Conservation (phyloP, 306 rosid genomes). For the Vicia sativa region DNA sequence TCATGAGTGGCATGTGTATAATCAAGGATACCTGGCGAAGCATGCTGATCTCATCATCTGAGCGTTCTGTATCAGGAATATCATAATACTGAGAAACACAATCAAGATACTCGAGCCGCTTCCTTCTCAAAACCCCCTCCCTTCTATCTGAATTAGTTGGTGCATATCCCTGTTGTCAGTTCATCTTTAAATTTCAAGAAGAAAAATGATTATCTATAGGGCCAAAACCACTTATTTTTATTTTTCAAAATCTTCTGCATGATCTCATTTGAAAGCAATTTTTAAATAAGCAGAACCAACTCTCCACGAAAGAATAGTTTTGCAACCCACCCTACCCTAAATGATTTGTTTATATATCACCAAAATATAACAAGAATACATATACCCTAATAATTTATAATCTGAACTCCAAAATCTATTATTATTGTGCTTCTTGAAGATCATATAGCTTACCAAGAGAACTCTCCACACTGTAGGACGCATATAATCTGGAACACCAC, state of each 20-base stretch:
- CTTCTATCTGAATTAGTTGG: slow-evolving; percentile 98
- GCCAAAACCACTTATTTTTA: slow-evolving; percentile 13
- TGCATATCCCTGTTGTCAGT: slow-evolving; percentile 99
- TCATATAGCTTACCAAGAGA: slow-evolving; percentile 74
- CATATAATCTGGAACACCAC: slow-evolving; percentile 90
- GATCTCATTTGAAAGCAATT: slow-evolving; percentile 15
- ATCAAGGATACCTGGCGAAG: slow-evolving; percentile 80
- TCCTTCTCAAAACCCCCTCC: slow-evolving; percentile 93
- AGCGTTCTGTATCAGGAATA: slow-evolving; percentile 83
- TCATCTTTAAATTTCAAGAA: slow-evolving; percentile 68
- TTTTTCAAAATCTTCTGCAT: slow-evolving; percentile 6
- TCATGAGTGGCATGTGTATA: slow-evolving; percentile 23
- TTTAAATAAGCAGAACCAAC: slow-evolving; percentile 6
- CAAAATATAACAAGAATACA: slow-evolving; percentile 29
- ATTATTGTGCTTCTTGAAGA: slow-evolving; percentile 15
- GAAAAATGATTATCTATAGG: slow-evolving; percentile 21
- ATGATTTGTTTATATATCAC: slow-evolving; percentile 16
- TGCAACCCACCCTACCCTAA: slow-evolving; percentile 14
- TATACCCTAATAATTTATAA: slow-evolving; percentile 28
- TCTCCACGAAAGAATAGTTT: slow-evolving; percentile 10
- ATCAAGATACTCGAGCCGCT: slow-evolving; percentile 94
- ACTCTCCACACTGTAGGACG: slow-evolving; percentile 96
- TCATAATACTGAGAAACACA: slow-evolving; percentile 86
- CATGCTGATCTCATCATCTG: slow-evolving; percentile 97
- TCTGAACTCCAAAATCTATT: slow-evolving; percentile 1